These are phyloP conservation scores for Clausena lansium DNA, from an alignment of 345 rosid species.

Conservation along the genomic window DNA sequence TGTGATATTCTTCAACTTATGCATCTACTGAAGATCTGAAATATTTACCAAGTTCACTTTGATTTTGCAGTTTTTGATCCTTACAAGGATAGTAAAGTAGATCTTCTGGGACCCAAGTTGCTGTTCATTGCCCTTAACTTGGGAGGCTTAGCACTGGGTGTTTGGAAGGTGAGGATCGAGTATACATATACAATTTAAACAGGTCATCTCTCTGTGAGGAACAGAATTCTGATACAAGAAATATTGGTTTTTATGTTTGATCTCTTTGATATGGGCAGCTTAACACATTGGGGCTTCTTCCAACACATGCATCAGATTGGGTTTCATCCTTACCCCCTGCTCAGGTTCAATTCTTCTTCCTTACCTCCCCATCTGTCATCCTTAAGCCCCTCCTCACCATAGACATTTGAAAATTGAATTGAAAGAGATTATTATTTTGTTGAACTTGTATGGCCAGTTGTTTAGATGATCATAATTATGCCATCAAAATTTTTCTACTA, in stretches of 20 bases:
- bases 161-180: constrained; percentile 82
- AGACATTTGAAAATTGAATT: neutral
- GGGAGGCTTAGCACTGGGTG: constrained; percentile 89
- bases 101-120: constrained; percentile 84
- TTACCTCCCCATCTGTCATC: neutral
- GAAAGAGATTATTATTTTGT: neutral
- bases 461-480: neutral
- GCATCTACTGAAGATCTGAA: neutral
- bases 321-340: constrained; percentile 96
- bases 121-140: constrained; percentile 89
- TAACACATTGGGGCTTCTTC: constrained; percentile 95
- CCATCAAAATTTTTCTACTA: neutral
- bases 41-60: neutral
- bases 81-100: constrained; percentile 88
- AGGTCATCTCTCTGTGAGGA: neutral
- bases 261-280: constrained; percentile 56
- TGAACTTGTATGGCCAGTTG: neutral
- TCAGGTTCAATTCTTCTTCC: constrained; percentile 50
- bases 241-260: neutral
- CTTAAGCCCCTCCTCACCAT: neutral
- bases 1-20: neutral
- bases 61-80: constrained; percentile 89
- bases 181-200: neutral
- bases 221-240: neutral
- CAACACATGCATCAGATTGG: constrained; percentile 99